Conservation (phyloP, 257 asterid genomes). For the Pogostemon cablin region DNA sequence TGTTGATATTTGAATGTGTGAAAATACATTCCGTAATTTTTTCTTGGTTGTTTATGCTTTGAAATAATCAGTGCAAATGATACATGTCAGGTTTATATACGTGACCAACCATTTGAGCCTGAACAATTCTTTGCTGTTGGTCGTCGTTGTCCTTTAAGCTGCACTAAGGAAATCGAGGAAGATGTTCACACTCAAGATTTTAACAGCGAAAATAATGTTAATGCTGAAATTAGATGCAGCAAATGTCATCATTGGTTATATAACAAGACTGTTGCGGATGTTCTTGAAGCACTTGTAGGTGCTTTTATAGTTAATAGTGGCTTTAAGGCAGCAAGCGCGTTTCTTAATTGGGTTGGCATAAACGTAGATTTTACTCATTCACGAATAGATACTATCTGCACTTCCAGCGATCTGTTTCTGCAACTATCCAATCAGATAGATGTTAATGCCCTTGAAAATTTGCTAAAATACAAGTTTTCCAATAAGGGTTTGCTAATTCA, state of each 20-base stretch:
- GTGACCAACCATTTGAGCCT: slow-evolving; percentile 85
- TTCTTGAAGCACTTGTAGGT: slow-evolving; percentile 90
- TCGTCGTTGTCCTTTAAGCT: slow-evolving; percentile 70
- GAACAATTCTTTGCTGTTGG: slow-evolving; percentile 68
- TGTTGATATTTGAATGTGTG: slow-evolving; percentile 8
- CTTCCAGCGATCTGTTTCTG: slow-evolving; percentile 62
- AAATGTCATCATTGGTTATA: slow-evolving; percentile 86
- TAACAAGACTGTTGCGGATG: slow-evolving; percentile 89
- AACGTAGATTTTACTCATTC: slow-evolving; percentile 50
- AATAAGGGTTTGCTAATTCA: slow-evolving; percentile 90
- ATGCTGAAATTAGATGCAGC: slow-evolving; percentile 67
- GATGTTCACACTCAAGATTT: slow-evolving; percentile 50
- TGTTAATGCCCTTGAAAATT: slow-evolving; percentile 55
- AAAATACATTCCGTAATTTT: background rate
- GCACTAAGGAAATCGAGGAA: slow-evolving; percentile 62
- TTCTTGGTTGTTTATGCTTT: slow-evolving; percentile 23
- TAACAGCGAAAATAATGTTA: slow-evolving; percentile 39
- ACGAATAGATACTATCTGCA: slow-evolving; percentile 57
- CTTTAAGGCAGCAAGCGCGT: slow-evolving; percentile 81
- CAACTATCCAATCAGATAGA: slow-evolving; percentile 62
- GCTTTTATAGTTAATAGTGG: slow-evolving; percentile 92
- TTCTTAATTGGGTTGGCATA: slow-evolving; percentile 90
- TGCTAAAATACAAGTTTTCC: slow-evolving; percentile 56
- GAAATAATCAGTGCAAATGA: slow-evolving; percentile 10
- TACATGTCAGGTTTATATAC: slow-evolving; percentile 75